A percentile compares a stretch with the other conserved stretches of the same genome.
phyloP scores from a whole-genome alignment of 805 yeast species.

The Hanseniaspora lachancei region DNA sequence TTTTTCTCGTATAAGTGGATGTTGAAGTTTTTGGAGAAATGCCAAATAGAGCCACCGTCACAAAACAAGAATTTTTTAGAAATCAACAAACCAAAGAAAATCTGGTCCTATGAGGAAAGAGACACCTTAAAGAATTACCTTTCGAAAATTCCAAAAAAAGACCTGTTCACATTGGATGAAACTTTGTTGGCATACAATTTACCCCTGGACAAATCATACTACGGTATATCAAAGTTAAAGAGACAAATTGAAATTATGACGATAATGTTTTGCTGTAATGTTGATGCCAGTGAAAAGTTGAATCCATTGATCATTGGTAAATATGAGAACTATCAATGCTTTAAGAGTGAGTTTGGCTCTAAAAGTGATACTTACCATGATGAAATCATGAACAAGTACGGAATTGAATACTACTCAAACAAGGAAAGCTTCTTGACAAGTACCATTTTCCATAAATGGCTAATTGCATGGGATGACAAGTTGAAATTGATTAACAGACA shows the following conservation, averaged over 20 bases:
- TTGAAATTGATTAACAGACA: constrained; percentile 33
- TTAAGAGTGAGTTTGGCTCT: constrained; percentile 27
- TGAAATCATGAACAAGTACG: constrained; percentile 39
- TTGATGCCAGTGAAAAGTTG: constrained; percentile 50
- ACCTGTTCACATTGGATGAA: constrained; percentile 49
- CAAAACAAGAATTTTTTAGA: constrained; percentile 39
- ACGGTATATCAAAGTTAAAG: constrained; percentile 28
- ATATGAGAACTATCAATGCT: constrained; percentile 36
- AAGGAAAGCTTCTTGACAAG: constrained; percentile 52
- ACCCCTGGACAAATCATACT: constrained; percentile 46
- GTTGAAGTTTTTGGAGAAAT: constrained; percentile 20
- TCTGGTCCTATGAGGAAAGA: constrained; percentile 52
- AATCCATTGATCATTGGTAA: constrained; percentile 51
- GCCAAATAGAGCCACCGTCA: constrained; percentile 29
- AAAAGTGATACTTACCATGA: neutral
- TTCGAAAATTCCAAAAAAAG: constrained; percentile 35
- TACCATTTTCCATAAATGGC: constrained; percentile 48
- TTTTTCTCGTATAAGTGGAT: constrained; percentile 57
- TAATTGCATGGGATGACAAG: constrained; percentile 47
- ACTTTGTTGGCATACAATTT: constrained; percentile 45
- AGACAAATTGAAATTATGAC: constrained; percentile 34
- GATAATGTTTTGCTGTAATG: constrained; percentile 48
- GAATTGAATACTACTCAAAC: constrained; percentile 45
- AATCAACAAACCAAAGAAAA: constrained; percentile 35
- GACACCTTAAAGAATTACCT: constrained; percentile 34